A percentile compares a stretch with the other conserved stretches of the same genome.
These are phyloP conservation scores for Xylaria sp. DNA, from an alignment of 2,329 filamentous ascomycete genomes.

Conservation along the genomic window DNA sequence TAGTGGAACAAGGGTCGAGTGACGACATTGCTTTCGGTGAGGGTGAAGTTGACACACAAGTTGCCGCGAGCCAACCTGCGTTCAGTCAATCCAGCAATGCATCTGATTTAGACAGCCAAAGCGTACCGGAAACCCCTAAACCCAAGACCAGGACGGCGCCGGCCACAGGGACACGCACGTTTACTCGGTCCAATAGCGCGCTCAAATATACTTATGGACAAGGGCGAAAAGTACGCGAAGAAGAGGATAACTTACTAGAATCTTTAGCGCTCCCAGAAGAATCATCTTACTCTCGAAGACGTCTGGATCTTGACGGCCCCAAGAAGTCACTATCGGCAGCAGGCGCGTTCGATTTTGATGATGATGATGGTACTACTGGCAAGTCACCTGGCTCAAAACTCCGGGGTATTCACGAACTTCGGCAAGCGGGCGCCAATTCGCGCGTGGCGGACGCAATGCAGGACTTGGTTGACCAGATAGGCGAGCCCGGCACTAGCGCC, in stretches of 20 bases:
- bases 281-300: conserved; percentile 42
- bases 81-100: conserved; percentile 40
- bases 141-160: conserved; percentile 38
- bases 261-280: conserved; percentile 45
- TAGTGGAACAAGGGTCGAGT: conserved; percentile 45
- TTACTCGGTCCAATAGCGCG: conserved; percentile 46
- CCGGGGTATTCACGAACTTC: conserved; percentile 71
- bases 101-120: conserved; percentile 40
- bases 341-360: conserved; percentile 53
- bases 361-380: conserved; percentile 58
- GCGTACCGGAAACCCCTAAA: conserved; percentile 42
- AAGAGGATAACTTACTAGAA: conserved; percentile 49
- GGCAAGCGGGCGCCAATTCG: conserved; percentile 73
- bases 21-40: conserved; percentile 37
- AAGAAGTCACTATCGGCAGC: conserved; percentile 40
- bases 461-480: conserved; percentile 70
- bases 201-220: conserved; percentile 50
- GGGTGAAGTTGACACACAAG: conserved; percentile 34
- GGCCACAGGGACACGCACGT: conserved; percentile 42
- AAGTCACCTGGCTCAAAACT: conserved; percentile 61
- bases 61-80: conserved; percentile 36
- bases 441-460: conserved; percentile 73
- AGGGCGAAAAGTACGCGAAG: conserved; percentile 46
- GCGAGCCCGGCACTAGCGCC: conserved; percentile 57
- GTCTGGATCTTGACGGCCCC: conserved; percentile 46